Evolutionary conservation across 2,329 filamentous ascomycete genomes (phyloP), one percentile per base, ranked within the genome.

Genomic region (Colletotrichum euphorbiae): DNA sequence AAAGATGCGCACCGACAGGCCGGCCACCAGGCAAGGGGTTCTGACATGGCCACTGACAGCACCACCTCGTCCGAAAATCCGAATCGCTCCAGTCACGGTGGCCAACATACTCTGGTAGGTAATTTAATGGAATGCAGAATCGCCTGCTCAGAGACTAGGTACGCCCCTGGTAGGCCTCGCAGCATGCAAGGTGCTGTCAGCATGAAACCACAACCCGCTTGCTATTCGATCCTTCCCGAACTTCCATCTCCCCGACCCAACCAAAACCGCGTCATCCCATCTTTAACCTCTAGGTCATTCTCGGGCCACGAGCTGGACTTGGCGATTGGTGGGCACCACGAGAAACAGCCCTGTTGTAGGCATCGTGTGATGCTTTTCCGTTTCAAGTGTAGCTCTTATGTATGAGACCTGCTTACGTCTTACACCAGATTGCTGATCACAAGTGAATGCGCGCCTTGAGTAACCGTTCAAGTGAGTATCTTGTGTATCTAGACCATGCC

Each of bases 161-260:
- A 19, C 11, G n/a, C 19, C 55, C 31, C 17, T 17, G 55, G 13
- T 38, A 1, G 17, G 17, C 43, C 43, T 36, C 56, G 56, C 62
- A 55, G 46, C 56, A 66, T 66, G 62, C 62, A 66, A 61, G 42
- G 62, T 61, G 61, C 61, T 66, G 62, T 61, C 46, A 66, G 62
- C 62, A 48, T 61, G 62, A 62, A 66, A 66, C 57, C 28, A 31
- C 31, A 62, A 46, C 62, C 21, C 31, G 45, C 24, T 5, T 5
- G 24, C 64, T 19, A 52, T 67, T 58, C 51, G 64, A 51, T 43
- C 62, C 17, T 45, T 45, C 50, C 17, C 46, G 24, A 50, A n/a
- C 46, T 15, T 38, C 51, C 51, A 1, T 21, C 33, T 3, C 51
- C 0, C 51, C 51, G 33, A 38, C 51, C n/a, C 17, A 40, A 17